Conservation (phyloP, 495 filamentous ascomycete genomes). For the Penicillium salamii region DNA sequence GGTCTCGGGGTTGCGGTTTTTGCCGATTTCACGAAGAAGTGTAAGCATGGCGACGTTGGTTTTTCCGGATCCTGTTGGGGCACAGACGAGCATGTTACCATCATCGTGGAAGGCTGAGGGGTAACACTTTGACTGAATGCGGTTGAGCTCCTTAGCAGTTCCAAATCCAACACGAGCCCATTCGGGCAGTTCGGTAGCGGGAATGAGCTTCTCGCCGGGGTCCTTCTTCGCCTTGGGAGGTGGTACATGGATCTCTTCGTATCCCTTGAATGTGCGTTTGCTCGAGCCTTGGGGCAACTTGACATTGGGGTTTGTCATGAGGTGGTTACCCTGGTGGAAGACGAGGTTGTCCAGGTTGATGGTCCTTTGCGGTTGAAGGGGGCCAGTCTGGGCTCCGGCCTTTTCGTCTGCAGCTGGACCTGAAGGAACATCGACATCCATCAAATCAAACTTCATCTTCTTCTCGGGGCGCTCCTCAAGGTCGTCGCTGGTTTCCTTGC, state of each 20-base stretch:
- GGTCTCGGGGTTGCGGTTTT: constrained; percentile 80
- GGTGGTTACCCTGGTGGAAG: constrained; percentile 96
- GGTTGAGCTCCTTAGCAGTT: constrained; percentile 77
- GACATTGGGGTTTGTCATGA: constrained; percentile 97
- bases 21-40: constrained; percentile 94
- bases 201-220: constrained; percentile 73
- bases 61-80: constrained; percentile 95
- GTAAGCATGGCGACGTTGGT: constrained; percentile 98
- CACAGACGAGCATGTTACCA: constrained; percentile 96
- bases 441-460: constrained; percentile 78
- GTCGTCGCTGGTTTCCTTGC: constrained; percentile 58
- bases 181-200: constrained; percentile 82
- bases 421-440: constrained; percentile 84
- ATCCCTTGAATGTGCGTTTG: constrained; percentile 93
- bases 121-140: constrained; percentile 91
- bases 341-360: constrained; percentile 95
- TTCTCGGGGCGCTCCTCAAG: constrained; percentile 57
- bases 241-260: constrained; percentile 96
- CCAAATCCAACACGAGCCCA: constrained; percentile 90
- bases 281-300: constrained; percentile 93
- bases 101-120: constrained; percentile 90
- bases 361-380: constrained; percentile 79
- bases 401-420: constrained; percentile 50
- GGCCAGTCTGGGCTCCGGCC: constrained; percentile 63
- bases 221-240: constrained; percentile 80